Percentiles rank a stretch among this genome's conserved stretches.
These are phyloP conservation scores for Pseudofabraea citricarpa DNA, from an alignment of 2,329 filamentous ascomycete genomes.

Conservation along the genomic window DNA sequence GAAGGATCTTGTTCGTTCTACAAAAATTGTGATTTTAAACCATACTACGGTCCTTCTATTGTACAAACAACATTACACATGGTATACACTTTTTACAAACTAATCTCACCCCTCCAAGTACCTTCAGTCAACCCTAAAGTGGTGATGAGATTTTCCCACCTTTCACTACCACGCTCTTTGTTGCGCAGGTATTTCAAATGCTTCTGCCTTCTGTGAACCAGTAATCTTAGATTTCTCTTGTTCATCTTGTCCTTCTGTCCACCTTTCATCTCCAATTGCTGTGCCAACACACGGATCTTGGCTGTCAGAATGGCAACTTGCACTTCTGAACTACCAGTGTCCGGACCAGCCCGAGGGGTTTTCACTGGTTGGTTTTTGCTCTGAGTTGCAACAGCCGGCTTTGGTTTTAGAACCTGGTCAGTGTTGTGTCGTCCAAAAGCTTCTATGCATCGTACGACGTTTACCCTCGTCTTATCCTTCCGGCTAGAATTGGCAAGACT, in stretches of 20 bases:
- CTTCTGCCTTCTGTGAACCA: conserved; percentile 88
- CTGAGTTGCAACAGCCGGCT: conserved; percentile 11
- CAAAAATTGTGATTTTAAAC: conserved; percentile 12
- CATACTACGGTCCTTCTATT: conserved; percentile 13
- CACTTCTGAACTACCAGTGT: conserved; percentile 96
- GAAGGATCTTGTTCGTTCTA: no score
- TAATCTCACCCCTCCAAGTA: conserved; percentile 88
- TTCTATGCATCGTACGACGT: conserved; percentile 78
- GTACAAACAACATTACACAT: conserved; percentile 18
- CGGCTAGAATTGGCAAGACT: conserved; percentile 71
- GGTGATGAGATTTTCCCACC: conserved; percentile 83
- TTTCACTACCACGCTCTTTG: conserved; percentile 85
- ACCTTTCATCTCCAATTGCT: conserved; percentile 60
- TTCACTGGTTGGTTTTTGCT: conserved; percentile 29
- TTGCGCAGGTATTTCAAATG: conserved; percentile 78
- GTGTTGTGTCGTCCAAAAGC: conserved; percentile 90
- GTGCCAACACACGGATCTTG: conserved; percentile 80
- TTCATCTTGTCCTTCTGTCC: conserved; percentile 89
- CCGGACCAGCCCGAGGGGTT: conserved; percentile 71
- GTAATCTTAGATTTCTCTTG: conserved; percentile 79
- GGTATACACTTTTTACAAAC: conserved; percentile 44
- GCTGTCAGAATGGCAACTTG: conserved; percentile 92
- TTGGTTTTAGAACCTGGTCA: conserved; percentile 58
- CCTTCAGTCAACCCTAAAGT: conserved; percentile 82
- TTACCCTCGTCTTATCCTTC: conserved; percentile 74